phyloP scores from a whole-genome alignment of 805 yeast genomes.

The Starmerella cellae region DNA sequence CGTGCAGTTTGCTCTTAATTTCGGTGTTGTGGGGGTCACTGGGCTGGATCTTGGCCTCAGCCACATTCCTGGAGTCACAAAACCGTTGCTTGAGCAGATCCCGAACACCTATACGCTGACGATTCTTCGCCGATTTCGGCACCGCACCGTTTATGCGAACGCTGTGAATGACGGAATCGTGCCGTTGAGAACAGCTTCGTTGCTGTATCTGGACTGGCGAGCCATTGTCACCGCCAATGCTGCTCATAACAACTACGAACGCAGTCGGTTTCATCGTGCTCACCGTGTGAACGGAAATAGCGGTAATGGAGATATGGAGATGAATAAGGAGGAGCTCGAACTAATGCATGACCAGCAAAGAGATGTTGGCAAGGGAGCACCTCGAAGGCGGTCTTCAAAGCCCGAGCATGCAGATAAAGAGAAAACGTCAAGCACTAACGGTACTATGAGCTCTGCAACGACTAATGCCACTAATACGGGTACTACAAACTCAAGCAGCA shows the following conservation, averaged over 20 bases:
- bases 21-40: constrained; percentile 84
- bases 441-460: neutral
- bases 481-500: no score
- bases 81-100: constrained; percentile 60
- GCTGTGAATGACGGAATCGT: constrained; percentile 90
- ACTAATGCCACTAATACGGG: no score
- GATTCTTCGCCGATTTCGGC: constrained; percentile 46
- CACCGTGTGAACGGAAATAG: neutral
- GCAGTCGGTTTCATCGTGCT: neutral
- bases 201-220: constrained; percentile 74
- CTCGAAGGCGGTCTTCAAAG: neutral
- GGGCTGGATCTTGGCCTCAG: constrained; percentile 79
- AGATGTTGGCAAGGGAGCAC: neutral
- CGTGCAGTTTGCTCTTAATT: constrained; percentile 67
- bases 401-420: neutral
- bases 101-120: constrained; percentile 64
- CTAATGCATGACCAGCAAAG: neutral
- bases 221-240: constrained; percentile 45
- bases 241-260: constrained; percentile 28
- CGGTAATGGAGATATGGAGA: neutral
- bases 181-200: constrained; percentile 79
- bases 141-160: constrained; percentile 80
- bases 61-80: constrained; percentile 26
- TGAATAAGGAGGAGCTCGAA: neutral
- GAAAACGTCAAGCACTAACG: neutral